These are phyloP conservation scores for Clitocybe nebularis DNA, from an alignment of 1,284 basidiomycete genomes.

Conservation along the genomic window DNA sequence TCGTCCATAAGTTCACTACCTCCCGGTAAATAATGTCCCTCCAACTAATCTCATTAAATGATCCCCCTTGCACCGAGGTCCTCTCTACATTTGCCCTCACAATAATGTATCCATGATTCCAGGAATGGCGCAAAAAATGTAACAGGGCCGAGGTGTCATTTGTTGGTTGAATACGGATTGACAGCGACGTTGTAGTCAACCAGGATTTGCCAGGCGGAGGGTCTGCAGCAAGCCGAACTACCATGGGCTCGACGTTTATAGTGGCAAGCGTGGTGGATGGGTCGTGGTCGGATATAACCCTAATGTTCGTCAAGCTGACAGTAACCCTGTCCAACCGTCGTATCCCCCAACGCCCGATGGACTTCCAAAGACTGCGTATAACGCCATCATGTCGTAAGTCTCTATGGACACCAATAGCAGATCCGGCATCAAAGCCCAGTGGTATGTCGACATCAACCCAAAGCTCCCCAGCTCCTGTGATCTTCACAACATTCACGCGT, in stretches of 20 bases:
- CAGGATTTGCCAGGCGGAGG: constrained; percentile 53
- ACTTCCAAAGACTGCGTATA: constrained; percentile 50
- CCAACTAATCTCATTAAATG: constrained; percentile 43
- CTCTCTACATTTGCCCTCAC: constrained; percentile 39
- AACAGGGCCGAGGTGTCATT: constrained; percentile 44
- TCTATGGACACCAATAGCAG: constrained; percentile 50
- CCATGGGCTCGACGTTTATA: constrained; percentile 42
- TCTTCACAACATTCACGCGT: constrained; percentile 55
- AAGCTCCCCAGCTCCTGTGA: constrained; percentile 53
- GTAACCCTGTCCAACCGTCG: constrained; percentile 51
- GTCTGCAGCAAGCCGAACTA: constrained; percentile 54
- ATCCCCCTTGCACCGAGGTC: constrained; percentile 51
- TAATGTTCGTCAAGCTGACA: constrained; percentile 46
- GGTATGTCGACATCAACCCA: constrained; percentile 55
- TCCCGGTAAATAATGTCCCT: constrained; percentile 38
- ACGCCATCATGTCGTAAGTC: constrained; percentile 37
- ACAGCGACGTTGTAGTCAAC: constrained; percentile 52
- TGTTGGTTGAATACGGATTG: constrained; percentile 53
- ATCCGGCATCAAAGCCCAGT: constrained; percentile 63
- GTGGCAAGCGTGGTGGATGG: constrained; percentile 39
- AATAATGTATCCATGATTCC: constrained; percentile 48
- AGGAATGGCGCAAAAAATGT: constrained; percentile 54
- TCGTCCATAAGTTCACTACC: constrained; percentile 41
- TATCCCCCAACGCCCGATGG: constrained; percentile 63
- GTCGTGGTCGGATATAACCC: constrained; percentile 40